phyloP scores from a whole-genome alignment of 768 basidiomycete species.

The Boletus sp. region DNA sequence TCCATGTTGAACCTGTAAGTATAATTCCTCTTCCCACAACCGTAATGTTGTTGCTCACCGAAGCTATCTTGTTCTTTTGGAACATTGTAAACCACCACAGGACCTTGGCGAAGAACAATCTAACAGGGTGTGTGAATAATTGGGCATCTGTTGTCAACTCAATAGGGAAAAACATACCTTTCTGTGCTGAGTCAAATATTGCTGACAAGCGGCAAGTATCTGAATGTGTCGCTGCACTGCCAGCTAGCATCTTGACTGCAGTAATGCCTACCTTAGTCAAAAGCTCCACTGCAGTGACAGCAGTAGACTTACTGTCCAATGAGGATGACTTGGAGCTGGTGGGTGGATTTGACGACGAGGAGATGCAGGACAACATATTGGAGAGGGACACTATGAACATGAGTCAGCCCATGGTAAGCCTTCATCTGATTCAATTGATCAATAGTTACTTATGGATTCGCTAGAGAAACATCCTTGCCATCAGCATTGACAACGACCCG shows the following conservation, averaged over 20 bases:
- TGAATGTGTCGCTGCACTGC: no score
- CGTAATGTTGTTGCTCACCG: background rate
- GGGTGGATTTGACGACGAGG: background rate
- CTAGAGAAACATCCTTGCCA: no score
- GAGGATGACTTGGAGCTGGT: background rate
- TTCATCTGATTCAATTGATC: background rate
- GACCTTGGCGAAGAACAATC: background rate
- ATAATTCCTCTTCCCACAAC: background rate
- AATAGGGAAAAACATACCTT: background rate
- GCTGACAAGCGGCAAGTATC: no score
- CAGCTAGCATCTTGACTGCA: background rate
- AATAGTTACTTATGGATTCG: background rate
- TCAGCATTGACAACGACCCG: no score
- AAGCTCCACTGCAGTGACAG: background rate
- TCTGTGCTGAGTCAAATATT: no score
- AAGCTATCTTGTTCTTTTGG: background rate
- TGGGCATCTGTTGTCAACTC: background rate
- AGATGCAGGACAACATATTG: background rate
- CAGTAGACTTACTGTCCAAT: background rate
- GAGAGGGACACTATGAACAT: background rate
- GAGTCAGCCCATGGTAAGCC: background rate
- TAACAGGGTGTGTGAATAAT: background rate
- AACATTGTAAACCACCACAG: background rate
- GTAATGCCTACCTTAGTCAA: accelerated
- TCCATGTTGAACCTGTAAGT: background rate